Conservation (phyloP, 2,329 filamentous ascomycete species). For the Zelopaecilomyces penicillatus region DNA sequence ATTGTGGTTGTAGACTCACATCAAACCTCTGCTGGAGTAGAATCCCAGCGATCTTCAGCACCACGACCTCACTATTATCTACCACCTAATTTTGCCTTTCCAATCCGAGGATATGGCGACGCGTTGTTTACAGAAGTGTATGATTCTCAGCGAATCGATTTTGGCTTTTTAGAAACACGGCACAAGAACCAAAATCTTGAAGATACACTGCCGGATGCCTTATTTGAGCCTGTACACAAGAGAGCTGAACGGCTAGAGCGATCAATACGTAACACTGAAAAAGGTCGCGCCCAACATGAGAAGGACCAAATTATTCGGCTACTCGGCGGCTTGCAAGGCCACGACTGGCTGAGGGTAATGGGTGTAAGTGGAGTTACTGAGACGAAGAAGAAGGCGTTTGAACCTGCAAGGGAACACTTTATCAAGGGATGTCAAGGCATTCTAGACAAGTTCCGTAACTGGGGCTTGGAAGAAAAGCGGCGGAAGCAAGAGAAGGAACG, state of each 20-base stretch:
- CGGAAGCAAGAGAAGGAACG: slow-evolving; percentile 70
- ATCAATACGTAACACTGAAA: slow-evolving; percentile 56
- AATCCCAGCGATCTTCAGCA: slow-evolving; percentile 19
- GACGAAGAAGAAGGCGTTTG: slow-evolving; percentile 75
- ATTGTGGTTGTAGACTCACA: slow-evolving; percentile 59
- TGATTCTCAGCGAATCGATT: slow-evolving; percentile 49
- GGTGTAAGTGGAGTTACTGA: slow-evolving; percentile 82
- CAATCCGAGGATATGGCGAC: slow-evolving; percentile 47
- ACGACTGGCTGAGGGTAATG: slow-evolving; percentile 89
- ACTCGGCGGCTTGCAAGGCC: slow-evolving; percentile 76
- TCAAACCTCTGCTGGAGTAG: slow-evolving; percentile 20
- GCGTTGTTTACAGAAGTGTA: slow-evolving; percentile 47
- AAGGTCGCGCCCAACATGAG: slow-evolving; percentile 57
- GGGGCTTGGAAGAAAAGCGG: slow-evolving; percentile 84
- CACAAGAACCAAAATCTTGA: slow-evolving; percentile 33
- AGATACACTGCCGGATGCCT: slow-evolving; percentile 49
- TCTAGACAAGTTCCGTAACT: slow-evolving; percentile 77
- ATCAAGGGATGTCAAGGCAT: slow-evolving; percentile 74
- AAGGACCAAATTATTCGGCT: slow-evolving; percentile 56
- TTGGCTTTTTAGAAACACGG: slow-evolving; percentile 43
- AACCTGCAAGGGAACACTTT: slow-evolving; percentile 77
- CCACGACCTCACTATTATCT: slow-evolving; percentile 17
- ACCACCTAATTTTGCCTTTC: slow-evolving; percentile 17
- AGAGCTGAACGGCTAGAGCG: slow-evolving; percentile 53
- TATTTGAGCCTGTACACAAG: slow-evolving; percentile 47